Evolutionary conservation across 768 basidiomycete species (phyloP), one percentile per base, ranked within the genome.

Genomic region (Naganishia vaughanmartiniae): DNA sequence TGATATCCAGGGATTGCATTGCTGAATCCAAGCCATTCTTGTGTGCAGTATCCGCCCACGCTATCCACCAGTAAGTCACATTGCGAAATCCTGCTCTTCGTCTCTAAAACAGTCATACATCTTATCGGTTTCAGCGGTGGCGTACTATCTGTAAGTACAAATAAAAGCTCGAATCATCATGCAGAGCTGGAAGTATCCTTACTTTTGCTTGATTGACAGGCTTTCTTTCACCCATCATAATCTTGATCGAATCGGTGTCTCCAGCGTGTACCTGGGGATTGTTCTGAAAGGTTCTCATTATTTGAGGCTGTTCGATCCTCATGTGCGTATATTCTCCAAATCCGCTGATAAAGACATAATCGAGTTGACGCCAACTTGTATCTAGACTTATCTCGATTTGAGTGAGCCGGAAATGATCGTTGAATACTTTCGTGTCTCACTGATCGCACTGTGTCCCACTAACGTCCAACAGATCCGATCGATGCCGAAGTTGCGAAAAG

Each of bases 401-500:
- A 63, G 60, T 63, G 17, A 45, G 60, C 28, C 26, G 24, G 28
- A 19, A 28, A 63, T 45, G 24, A 11, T 11, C 17, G 36, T 15
- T 51, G 48, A 7, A 51, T 51, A 26, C n/a, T 26, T 24, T 12
- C 21, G 48, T 51, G 4, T 51, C 6, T 15, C 19, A n/a, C 7
- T 51, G 24, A n/a, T 24, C 6, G 48, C 24, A 51, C 7, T 51
- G 19, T 26, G 24, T 51, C 1, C 48, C 7, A 63, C 46, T 7
- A 34, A 14, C 15, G 24, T 14, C 17, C 1, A 3, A 7, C 30
- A 69, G 68, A 69, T 30, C 68, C 68, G 17, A 53, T 69, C 2
- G 68, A 69, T 21, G 45, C 68, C 2, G 68, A 69, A 45, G 39
- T 69, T n/a, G 55, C 55, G 15, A 57, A 57, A n/a, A 58, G 68